Base-by-base conservation (phyloP, 2,329 filamentous ascomycete genomes). In the Monilinia polystroma region DNA sequence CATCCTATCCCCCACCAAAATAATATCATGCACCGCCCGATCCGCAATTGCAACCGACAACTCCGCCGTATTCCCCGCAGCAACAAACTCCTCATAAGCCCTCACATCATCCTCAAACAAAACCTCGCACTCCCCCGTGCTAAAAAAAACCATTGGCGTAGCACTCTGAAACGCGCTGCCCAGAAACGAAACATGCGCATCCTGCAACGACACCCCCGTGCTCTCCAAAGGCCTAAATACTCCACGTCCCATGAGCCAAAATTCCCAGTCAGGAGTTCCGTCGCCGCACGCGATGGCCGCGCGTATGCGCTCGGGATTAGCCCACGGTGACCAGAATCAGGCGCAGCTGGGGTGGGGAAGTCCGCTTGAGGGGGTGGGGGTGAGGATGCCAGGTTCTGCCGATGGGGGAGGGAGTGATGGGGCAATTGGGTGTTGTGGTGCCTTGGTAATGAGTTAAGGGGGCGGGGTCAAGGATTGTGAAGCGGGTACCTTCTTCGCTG, bases 1-100 rank as follows among this genome's bases (percentile, higher is more conserved):
- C 3, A 81, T 29, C 1, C 77, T 20, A 23, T 75, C 68, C 0
- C 79, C 81, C 1, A 80, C 3, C 1, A 81, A 60, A 23, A 82
- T 67, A 8, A 83, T 79, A 73, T 84, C 83, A 71, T 85, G 82
- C 26, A 78, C 78, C 4, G 77, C 79, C 12, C 73, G 68, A 58
- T 77, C 70, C 70, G 80, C 79, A n/a, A n/a, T n/a, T n/a, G n/a
- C n/a, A 3, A 80, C 73, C 69, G 80, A 76, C 16, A 81, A 67
- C 63, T 76, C 76, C 1, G 83, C 75, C 52, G 75, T 70, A 67
- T 81, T 82, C 0, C 80, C 81, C 53, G 76, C 64, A 8, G 71
- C 70, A 66, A 71, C 72, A 76, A 82, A 78, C 60, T 75, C 72
- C 64, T 77, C 73, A 32, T 73, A 76, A 71, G 78, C 78, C 70